Percentiles rank a stretch among this genome's conserved stretches.
These are phyloP conservation scores for Prunus padus DNA, from an alignment of 306 rosid species.

Conservation along the genomic window DNA sequence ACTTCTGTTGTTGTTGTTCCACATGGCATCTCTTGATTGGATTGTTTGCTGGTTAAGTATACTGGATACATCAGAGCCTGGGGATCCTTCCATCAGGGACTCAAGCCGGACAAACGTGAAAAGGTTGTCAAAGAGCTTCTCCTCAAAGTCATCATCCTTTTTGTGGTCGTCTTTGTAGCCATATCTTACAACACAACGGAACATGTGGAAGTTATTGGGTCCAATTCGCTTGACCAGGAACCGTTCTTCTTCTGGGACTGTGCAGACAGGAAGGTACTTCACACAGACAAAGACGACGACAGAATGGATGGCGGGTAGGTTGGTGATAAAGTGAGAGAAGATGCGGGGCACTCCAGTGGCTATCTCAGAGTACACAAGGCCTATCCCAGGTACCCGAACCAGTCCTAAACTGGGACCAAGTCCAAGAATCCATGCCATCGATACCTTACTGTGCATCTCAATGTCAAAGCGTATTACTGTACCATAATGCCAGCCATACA, in stretches of 20 bases:
- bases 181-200: constrained; percentile 86
- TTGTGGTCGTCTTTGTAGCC: constrained; percentile 88
- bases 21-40: constrained; percentile 11
- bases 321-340: constrained; percentile 93
- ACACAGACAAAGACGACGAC: constrained; percentile 89
- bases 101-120: constrained; percentile 66
- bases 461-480: constrained; percentile 74
- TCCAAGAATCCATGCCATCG: constrained; percentile 95
- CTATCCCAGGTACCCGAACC: constrained; percentile 92
- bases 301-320: constrained; percentile 92
- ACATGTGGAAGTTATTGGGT: constrained; percentile 79
- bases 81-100: constrained; percentile 88
- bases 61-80: constrained; percentile 77
- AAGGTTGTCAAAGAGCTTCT: constrained; percentile 73
- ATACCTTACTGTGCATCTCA: constrained; percentile 89
- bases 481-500: constrained; percentile 95
- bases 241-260: constrained; percentile 88
- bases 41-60: constrained; percentile 46
- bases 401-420: constrained; percentile 96
- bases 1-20: constrained; percentile 34
- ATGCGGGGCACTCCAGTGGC: constrained; percentile 92
- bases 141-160: constrained; percentile 85
- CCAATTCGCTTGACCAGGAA: constrained; percentile 90
- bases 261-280: constrained; percentile 91
- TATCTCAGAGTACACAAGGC: constrained; percentile 89